phyloP scores from a whole-genome alignment of 2,329 filamentous ascomycete species.

The Myriosclerotinia scirpicola region DNA sequence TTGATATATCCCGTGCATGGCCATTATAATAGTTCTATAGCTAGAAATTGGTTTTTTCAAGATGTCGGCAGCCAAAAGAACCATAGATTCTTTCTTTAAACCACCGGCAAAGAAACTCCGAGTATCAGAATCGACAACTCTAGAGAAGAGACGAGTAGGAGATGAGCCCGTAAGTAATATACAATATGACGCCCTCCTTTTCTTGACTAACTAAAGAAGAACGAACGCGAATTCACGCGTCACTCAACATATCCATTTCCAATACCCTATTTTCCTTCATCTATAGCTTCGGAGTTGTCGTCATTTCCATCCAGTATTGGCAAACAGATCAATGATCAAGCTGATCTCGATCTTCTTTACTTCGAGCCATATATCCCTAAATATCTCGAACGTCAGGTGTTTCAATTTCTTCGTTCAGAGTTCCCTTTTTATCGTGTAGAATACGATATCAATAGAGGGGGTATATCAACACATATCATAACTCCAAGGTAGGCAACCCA shows the following conservation, averaged over 20 bases:
- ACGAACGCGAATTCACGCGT: slow-evolving; percentile 35
- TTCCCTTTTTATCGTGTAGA: slow-evolving; percentile 75
- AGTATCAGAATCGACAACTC: slow-evolving; percentile 29
- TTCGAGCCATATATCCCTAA: slow-evolving; percentile 70
- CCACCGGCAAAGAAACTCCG: slow-evolving; percentile 47
- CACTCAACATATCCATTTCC: slow-evolving; percentile 53
- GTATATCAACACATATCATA: slow-evolving; percentile 59
- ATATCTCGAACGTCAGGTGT: slow-evolving; percentile 57
- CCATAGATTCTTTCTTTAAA: slow-evolving; percentile 68
- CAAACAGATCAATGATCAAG: slow-evolving; percentile 61
- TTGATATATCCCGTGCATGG: not conserved
- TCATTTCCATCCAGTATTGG: slow-evolving; percentile 54
- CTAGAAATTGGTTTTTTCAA: not conserved
- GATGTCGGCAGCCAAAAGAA: slow-evolving; percentile 53
- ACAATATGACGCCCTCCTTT: not conserved
- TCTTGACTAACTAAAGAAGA: slow-evolving; percentile 19
- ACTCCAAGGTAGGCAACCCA: slow-evolving; percentile 47
- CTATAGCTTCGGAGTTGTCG: slow-evolving; percentile 44
- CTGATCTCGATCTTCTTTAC: slow-evolving; percentile 71
- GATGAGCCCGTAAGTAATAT: slow-evolving; percentile 10
- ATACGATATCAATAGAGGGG: slow-evolving; percentile 69
- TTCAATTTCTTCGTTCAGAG: slow-evolving; percentile 68
- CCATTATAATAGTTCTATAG: not conserved
- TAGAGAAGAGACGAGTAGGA: not conserved
- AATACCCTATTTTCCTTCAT: slow-evolving; percentile 47